Evolutionary conservation across 1,139 yeast genomes (phyloP).

Genomic region (Protomyces pachydermus): DNA sequence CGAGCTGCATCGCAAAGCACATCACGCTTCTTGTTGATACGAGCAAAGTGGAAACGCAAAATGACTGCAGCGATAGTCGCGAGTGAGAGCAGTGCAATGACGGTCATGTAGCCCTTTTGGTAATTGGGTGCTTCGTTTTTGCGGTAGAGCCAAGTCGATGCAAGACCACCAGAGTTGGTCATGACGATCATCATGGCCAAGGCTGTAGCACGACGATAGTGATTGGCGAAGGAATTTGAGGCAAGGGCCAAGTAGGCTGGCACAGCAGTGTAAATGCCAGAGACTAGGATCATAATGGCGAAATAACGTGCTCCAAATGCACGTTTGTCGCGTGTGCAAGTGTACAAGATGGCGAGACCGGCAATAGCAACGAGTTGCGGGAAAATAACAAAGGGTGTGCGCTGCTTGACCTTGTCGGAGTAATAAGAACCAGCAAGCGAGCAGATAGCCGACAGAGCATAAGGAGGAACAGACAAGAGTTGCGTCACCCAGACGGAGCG

Average conservation of each 20-base stretch:
- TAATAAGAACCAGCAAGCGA: conserved; percentile 47
- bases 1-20: not conserved
- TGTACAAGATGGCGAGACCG: conserved; percentile 52
- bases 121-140: conserved; percentile 4
- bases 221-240: conserved; percentile 57
- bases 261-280: conserved; percentile 58
- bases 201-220: conserved; percentile 36
- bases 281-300: conserved; percentile 56
- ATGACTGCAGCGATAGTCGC: not conserved
- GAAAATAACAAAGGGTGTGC: conserved; percentile 49
- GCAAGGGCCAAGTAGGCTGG: conserved; percentile 61
- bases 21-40: not conserved
- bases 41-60: not conserved
- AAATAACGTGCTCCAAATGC: conserved; percentile 46
- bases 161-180: conserved; percentile 20
- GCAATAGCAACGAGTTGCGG: conserved; percentile 47
- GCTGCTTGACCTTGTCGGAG: conserved; percentile 45
- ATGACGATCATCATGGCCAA: conserved; percentile 17
- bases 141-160: conserved; percentile 18
- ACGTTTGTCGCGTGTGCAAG: conserved; percentile 31
- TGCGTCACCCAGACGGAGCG: conserved; percentile 42
- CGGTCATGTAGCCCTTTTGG: not conserved
- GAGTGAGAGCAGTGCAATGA: not conserved
- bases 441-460: conserved; percentile 56
- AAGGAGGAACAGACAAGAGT: conserved; percentile 37